Evolutionary conservation across 2,329 filamentous ascomycete genomes (phyloP).

Genomic region (Cytospora chrysosperma): DNA sequence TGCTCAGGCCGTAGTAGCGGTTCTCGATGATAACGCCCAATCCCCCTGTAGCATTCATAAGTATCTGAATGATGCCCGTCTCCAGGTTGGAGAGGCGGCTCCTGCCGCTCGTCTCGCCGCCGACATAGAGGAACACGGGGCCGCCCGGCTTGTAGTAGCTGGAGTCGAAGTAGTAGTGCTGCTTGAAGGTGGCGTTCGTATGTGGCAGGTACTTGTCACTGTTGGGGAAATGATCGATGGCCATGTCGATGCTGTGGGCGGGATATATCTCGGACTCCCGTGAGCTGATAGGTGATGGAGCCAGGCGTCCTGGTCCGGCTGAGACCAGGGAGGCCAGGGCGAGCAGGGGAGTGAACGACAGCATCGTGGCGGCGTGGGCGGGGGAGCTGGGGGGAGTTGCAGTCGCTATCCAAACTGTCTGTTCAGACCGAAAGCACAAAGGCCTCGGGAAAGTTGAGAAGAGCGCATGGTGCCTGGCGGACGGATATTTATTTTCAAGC

Average conservation of each 20-base stretch:
- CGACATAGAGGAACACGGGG: slow-evolving; percentile 37
- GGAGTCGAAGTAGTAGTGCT: slow-evolving; percentile 54
- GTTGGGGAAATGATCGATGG: slow-evolving; percentile 48
- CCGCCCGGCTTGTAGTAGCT: slow-evolving; percentile 55
- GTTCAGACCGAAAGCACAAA: not conserved
- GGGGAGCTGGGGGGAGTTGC: not conserved
- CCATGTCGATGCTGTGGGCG: slow-evolving; percentile 33
- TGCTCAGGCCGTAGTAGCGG: slow-evolving; percentile 50
- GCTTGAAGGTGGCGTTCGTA: slow-evolving; percentile 49
- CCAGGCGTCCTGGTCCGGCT: slow-evolving; percentile 8
- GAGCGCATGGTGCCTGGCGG: not conserved
- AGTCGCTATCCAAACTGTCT: not conserved
- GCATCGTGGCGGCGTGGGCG: slow-evolving; percentile 11
- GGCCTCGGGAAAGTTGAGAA: not conserved
- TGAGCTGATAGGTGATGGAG: not conserved
- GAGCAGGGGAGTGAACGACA: not conserved
- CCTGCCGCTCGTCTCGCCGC: slow-evolving; percentile 34
- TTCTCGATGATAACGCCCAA: slow-evolving; percentile 55
- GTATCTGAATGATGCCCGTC: slow-evolving; percentile 47
- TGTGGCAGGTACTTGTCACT: slow-evolving; percentile 40
- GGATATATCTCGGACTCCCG: slow-evolving; percentile 26
- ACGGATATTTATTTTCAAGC: not conserved
- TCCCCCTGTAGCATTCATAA: slow-evolving; percentile 54
- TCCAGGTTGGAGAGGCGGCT: slow-evolving; percentile 32
- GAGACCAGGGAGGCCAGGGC: slow-evolving; percentile 15